Percentiles rank a stretch among this genome's conserved stretches.
Evolutionary conservation across 192 early-diverging fungal genomes (phyloP).

Genomic region (Umbelopsis isabellina): DNA sequence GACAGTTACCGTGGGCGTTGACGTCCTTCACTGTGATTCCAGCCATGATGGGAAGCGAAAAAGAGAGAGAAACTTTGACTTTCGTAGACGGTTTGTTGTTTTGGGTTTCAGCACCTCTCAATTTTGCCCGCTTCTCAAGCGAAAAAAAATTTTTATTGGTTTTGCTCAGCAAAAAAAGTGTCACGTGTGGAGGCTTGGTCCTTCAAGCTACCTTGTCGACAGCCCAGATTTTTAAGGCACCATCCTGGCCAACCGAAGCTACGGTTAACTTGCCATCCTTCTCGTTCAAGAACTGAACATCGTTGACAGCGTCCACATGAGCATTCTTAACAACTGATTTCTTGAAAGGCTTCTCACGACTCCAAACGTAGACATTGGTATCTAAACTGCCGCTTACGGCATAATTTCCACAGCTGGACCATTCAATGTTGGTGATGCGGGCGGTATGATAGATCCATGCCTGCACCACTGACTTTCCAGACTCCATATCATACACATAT

Average conservation of each 20-base stretch:
- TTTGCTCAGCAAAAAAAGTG: not conserved
- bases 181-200: slow-evolving; percentile 16
- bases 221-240: slow-evolving; percentile 75
- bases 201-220: slow-evolving; percentile 32
- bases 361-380: slow-evolving; percentile 92
- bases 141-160: slow-evolving; percentile 25
- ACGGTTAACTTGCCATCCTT: slow-evolving; percentile 54
- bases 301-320: slow-evolving; percentile 79
- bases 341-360: slow-evolving; percentile 75
- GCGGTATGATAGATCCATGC: slow-evolving; percentile 92
- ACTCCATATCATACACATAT: slow-evolving; percentile 63
- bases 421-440: slow-evolving; percentile 79
- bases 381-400: slow-evolving; percentile 85
- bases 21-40: slow-evolving; percentile 98
- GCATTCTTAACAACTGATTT: slow-evolving; percentile 76
- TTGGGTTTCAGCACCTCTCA: not conserved
- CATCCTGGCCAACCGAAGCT: slow-evolving; percentile 82
- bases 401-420: slow-evolving; percentile 76
- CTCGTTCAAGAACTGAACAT: slow-evolving; percentile 67
- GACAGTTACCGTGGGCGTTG: slow-evolving; percentile 69
- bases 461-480: slow-evolving; percentile 52
- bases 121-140: not conserved
- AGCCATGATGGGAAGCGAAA: slow-evolving; percentile 37
- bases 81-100: slow-evolving; percentile 12
- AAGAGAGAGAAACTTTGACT: slow-evolving; percentile 13